Evolutionary conservation across 2,329 filamentous ascomycete species (phyloP).

Genomic region (Byssochlamys sp.): DNA sequence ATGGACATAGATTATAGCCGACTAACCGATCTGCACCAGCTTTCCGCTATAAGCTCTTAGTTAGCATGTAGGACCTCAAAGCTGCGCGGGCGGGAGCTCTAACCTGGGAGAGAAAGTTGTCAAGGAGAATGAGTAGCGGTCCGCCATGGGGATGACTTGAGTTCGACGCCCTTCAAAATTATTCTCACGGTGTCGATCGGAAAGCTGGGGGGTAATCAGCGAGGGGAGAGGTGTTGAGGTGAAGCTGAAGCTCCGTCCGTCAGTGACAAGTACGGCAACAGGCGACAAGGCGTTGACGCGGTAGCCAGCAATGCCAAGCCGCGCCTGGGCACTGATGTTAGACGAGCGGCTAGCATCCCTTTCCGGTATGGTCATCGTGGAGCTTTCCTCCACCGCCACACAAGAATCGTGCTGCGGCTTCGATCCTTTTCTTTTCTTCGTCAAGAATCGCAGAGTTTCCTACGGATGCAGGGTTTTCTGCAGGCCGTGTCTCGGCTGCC

Average conservation of each 20-base stretch:
- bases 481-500: slow-evolving; percentile 2
- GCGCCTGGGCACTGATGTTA: slow-evolving; percentile 11
- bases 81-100: slow-evolving; percentile 26
- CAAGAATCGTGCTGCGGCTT: neutral
- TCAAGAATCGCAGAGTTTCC: neutral
- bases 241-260: slow-evolving; percentile 17
- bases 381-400: slow-evolving; percentile 3
- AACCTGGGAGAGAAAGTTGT: slow-evolving; percentile 99
- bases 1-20: slow-evolving; percentile 7
- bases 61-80: slow-evolving; percentile 33
- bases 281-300: slow-evolving; percentile 28
- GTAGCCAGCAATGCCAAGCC: slow-evolving; percentile 11
- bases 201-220: slow-evolving; percentile 5
- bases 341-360: slow-evolving; percentile 12
- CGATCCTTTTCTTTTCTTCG: slow-evolving; percentile 8
- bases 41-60: slow-evolving; percentile 61
- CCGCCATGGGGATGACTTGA: slow-evolving; percentile 60
- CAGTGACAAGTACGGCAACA: slow-evolving; percentile 6
- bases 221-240: slow-evolving; percentile 7
- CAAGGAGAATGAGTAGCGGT: slow-evolving; percentile 97
- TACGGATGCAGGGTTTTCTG: slow-evolving; percentile 8
- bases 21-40: slow-evolving; percentile 90
- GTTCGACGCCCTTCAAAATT: slow-evolving; percentile 9
- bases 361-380: slow-evolving; percentile 1
- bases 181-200: neutral